phyloP scores from a whole-genome alignment of 768 basidiomycete genomes.

The Hortiboletus campestris region DNA sequence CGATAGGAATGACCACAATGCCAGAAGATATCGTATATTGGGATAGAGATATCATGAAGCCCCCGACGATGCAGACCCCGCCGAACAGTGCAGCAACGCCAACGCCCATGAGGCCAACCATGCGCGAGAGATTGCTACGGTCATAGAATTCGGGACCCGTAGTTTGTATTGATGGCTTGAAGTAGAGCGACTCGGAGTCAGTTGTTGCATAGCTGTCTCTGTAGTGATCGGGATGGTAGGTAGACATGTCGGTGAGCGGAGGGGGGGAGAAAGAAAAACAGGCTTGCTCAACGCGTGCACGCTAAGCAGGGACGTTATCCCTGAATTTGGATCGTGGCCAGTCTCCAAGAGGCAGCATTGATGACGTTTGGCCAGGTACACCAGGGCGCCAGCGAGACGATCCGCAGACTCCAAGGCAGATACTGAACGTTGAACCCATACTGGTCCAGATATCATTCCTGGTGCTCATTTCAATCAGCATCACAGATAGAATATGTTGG shows the following conservation, averaged over 20 bases:
- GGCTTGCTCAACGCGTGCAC: not conserved
- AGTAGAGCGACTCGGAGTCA: conserved; percentile 24
- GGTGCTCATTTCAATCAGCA: not conserved
- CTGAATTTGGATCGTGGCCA: conserved; percentile 5
- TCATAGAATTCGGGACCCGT: conserved; percentile 30
- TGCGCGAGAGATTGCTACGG: conserved; percentile 25
- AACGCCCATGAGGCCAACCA: conserved; percentile 24
- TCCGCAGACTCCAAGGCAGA: not conserved
- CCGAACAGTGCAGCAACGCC: conserved; percentile 23
- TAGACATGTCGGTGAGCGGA: conserved; percentile 6
- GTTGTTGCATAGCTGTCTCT: conserved; percentile 9
- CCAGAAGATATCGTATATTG: conserved; percentile 26
- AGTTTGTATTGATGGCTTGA: conserved; percentile 18
- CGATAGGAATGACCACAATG: conserved; percentile 19
- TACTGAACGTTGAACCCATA: not conserved
- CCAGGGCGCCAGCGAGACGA: not conserved
- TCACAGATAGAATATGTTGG: not conserved
- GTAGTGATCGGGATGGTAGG: not conserved
- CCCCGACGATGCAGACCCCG: conserved; percentile 22
- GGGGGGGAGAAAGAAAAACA: not conserved
- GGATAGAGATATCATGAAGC: conserved; percentile 21
- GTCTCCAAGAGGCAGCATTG: not conserved
- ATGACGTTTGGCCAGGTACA: not conserved
- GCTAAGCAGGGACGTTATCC: not conserved
- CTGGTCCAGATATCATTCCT: not conserved